A percentile compares a stretch with the other conserved stretches of the same genome.
phyloP scores from a whole-genome alignment of 306 rosid genomes.

The Rosa chinensis region DNA sequence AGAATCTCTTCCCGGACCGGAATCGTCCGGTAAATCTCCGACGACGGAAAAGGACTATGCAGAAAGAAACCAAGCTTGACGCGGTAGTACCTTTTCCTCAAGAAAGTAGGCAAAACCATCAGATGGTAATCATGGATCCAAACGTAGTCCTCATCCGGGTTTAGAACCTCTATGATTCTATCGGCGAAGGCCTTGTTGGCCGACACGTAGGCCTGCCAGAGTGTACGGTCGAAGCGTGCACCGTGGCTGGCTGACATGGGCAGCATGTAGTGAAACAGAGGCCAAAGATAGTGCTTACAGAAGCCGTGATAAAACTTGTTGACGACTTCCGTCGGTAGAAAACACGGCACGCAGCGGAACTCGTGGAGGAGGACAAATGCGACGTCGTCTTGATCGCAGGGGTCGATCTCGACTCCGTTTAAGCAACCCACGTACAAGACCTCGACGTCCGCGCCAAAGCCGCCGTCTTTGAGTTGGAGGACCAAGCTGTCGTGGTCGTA shows the following conservation, averaged over 20 bases:
- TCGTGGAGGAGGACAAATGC: constrained; percentile 36
- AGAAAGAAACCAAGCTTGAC: constrained; percentile 65
- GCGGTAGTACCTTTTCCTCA: constrained; percentile 49
- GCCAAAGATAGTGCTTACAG: constrained; percentile 85
- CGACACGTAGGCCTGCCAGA: constrained; percentile 59
- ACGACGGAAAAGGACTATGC: constrained; percentile 60
- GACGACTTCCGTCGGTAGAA: constrained; percentile 35
- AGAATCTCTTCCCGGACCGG: constrained; percentile 64
- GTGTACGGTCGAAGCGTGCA: constrained; percentile 47
- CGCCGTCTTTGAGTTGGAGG: constrained; percentile 59
- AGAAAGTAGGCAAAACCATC: constrained; percentile 58
- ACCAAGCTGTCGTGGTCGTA: constrained; percentile 51
- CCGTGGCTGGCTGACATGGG: constrained; percentile 58
- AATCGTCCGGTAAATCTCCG: constrained; percentile 59
- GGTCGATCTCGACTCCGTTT: constrained; percentile 43
- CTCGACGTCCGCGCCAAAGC: constrained; percentile 44
- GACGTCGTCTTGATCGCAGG: constrained; percentile 48
- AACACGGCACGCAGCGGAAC: constrained; percentile 66
- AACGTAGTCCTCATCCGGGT: constrained; percentile 62
- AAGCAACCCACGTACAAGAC: constrained; percentile 66
- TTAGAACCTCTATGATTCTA: constrained; percentile 55
- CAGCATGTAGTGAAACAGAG: constrained; percentile 73
- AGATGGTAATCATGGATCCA: constrained; percentile 85
- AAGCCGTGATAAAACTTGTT: constrained; percentile 62
- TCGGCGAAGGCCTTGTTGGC: constrained; percentile 68